A percentile compares a stretch with the other conserved stretches of the same genome.
These are phyloP conservation scores for Sporobolus alterniflorus DNA, from an alignment of 202 grass and related monocot species.

Conservation along the genomic window DNA sequence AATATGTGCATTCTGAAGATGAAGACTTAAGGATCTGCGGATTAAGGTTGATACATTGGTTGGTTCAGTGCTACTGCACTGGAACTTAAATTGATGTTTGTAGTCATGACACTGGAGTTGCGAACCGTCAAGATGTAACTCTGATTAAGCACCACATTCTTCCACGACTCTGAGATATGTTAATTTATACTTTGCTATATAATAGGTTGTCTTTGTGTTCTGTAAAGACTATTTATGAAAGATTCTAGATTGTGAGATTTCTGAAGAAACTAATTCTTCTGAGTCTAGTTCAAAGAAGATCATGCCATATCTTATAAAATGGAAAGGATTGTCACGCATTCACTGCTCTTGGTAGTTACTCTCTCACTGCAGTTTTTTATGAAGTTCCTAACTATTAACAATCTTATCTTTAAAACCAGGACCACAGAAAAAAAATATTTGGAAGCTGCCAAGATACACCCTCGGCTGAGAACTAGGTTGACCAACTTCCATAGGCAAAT, in stretches of 20 bases:
- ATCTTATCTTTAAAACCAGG: no score
- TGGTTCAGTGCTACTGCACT: slow-evolving; percentile 20
- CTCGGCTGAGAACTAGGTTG: slow-evolving; percentile 88
- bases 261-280: slow-evolving; percentile 66
- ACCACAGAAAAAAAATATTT: slow-evolving; percentile 83
- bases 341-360: slow-evolving; percentile 88
- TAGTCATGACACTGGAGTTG: not conserved
- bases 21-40: not conserved
- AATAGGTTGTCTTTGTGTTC: not conserved
- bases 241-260: slow-evolving; percentile 89
- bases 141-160: not conserved
- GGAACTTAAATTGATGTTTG: slow-evolving; percentile 7
- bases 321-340: slow-evolving; percentile 85
- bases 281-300: slow-evolving; percentile 60
- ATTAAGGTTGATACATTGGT: not conserved
- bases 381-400: slow-evolving; percentile 23
- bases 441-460: slow-evolving; percentile 75
- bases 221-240: not conserved
- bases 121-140: not conserved
- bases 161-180: not conserved
- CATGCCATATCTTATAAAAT: no score
- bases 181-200: slow-evolving; percentile 4
- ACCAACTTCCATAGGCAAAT: slow-evolving; percentile 82
- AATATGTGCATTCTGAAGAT: no score
- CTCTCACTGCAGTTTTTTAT: slow-evolving; percentile 10